Percentiles rank a stretch among this genome's conserved stretches.
These are phyloP conservation scores for Albifimbria verrucaria DNA, from an alignment of 2,329 filamentous ascomycete species.

Conservation along the genomic window DNA sequence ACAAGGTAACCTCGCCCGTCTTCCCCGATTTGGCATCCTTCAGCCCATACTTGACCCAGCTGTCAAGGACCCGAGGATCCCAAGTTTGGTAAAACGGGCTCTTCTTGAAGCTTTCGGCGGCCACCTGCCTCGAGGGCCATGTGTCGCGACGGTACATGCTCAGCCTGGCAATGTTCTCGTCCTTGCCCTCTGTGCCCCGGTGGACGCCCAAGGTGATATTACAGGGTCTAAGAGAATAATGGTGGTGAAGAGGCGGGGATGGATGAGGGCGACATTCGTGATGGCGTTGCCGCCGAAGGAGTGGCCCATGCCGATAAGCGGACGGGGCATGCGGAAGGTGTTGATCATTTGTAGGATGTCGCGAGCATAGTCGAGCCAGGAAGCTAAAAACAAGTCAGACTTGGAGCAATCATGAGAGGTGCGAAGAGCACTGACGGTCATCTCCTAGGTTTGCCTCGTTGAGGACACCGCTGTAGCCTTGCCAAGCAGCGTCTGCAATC, in stretches of 20 bases:
- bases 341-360: constrained; percentile 87
- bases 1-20: constrained; percentile 59
- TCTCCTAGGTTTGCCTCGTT: constrained; percentile 78
- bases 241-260: constrained; percentile 75
- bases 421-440: constrained; percentile 60
- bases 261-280: constrained; percentile 67
- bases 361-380: constrained; percentile 81
- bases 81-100: constrained; percentile 73
- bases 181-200: constrained; percentile 15
- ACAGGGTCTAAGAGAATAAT: constrained; percentile 84
- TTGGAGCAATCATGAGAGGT: neutral
- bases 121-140: constrained; percentile 75
- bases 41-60: constrained; percentile 63
- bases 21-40: constrained; percentile 48
- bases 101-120: constrained; percentile 62
- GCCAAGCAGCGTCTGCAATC: constrained; percentile 85
- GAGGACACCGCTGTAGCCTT: constrained; percentile 73
- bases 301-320: constrained; percentile 81
- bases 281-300: constrained; percentile 81
- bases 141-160: constrained; percentile 72
- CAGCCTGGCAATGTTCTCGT: constrained; percentile 45
- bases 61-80: constrained; percentile 75
- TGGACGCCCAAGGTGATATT: constrained; percentile 49
- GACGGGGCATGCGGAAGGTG: constrained; percentile 73
- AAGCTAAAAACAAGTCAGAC: constrained; percentile 47